These are phyloP conservation scores for Aspergillus fumigatus DNA, from an alignment of 2,329 filamentous ascomycete genomes.

Conservation along the genomic window DNA sequence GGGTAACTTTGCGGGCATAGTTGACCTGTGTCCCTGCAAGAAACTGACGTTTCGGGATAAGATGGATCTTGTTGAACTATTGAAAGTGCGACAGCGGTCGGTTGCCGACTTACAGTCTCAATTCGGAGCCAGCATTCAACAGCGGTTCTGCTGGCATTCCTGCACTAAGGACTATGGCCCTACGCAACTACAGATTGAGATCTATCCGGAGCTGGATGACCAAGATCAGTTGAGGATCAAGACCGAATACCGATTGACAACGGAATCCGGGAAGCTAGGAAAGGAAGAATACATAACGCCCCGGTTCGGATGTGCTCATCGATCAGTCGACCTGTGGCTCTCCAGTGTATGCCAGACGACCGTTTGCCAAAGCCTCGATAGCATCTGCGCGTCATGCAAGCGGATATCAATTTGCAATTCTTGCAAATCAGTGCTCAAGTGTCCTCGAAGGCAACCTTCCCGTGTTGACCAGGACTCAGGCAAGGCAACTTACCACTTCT, in stretches of 20 bases:
- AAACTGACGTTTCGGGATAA: constrained; percentile 38
- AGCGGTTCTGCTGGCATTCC: constrained; percentile 37
- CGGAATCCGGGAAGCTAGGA: constrained; percentile 29
- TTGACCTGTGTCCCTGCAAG: constrained; percentile 38
- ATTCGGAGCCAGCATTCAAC: constrained; percentile 24
- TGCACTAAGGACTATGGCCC: constrained; percentile 33
- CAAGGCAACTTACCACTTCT: constrained; percentile 32
- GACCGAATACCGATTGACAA: constrained; percentile 37
- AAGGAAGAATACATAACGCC: constrained; percentile 37
- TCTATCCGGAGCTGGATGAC: constrained; percentile 33
- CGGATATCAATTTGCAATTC: constrained; percentile 34
- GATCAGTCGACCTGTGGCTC: constrained; percentile 38
- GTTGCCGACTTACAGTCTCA: constrained; percentile 21
- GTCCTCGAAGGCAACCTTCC: constrained; percentile 30
- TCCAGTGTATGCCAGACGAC: constrained; percentile 36
- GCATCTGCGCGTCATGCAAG: constrained; percentile 30
- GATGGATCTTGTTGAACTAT: constrained; percentile 29
- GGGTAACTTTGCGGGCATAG: constrained; percentile 32
- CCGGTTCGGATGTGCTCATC: constrained; percentile 38
- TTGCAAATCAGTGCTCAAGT: constrained; percentile 31
- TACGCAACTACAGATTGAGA: constrained; percentile 30
- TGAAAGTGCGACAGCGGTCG: constrained; percentile 26
- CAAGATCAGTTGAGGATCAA: constrained; percentile 28
- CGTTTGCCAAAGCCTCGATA: constrained; percentile 32
- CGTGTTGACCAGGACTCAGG: constrained; percentile 19